Evolutionary conservation across 805 yeast species (phyloP).

Genomic region (Saccharomyces jurei): DNA sequence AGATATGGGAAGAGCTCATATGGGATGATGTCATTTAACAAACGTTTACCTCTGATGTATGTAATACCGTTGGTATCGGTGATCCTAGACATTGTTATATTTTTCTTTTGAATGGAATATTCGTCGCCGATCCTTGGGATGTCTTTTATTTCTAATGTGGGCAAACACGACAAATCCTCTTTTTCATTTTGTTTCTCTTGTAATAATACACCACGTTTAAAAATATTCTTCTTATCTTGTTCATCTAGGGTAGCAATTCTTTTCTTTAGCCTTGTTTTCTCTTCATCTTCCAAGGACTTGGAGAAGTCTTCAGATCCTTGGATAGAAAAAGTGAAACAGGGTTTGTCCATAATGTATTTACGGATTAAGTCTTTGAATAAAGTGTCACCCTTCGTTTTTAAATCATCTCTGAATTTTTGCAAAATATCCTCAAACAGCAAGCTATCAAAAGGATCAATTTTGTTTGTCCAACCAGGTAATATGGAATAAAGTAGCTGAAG

Average conservation of each 20-base stretch:
- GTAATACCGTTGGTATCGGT: conserved; percentile 75
- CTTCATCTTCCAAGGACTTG: conserved; percentile 44
- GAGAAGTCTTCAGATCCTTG: conserved; percentile 56
- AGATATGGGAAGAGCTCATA: conserved; percentile 55
- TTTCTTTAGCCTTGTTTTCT: conserved; percentile 40
- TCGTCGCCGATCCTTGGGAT: conserved; percentile 51
- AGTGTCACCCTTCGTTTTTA: conserved; percentile 41
- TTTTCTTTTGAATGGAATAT: conserved; percentile 31
- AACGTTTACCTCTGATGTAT: conserved; percentile 62
- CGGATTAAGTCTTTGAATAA: conserved; percentile 56
- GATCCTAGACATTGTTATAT: conserved; percentile 37
- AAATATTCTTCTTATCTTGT: conserved; percentile 50
- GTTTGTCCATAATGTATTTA: conserved; percentile 43
- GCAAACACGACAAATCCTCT: conserved; percentile 73
- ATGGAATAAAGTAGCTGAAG: conserved; percentile 63
- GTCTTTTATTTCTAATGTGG: conserved; percentile 67
- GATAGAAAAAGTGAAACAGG: conserved; percentile 69
- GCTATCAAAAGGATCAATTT: conserved; percentile 62
- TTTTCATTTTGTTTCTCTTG: conserved; percentile 54
- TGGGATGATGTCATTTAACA: conserved; percentile 49
- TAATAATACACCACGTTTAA: conserved; percentile 50
- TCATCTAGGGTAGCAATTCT: conserved; percentile 41
- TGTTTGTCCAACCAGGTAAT: conserved; percentile 81
- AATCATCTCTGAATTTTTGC: conserved; percentile 52
- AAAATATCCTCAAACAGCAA: conserved; percentile 60